Evolutionary conservation across 345 rosid genomes (phyloP), one percentile per base, ranked within the genome.

Genomic region (Salix brachista): DNA sequence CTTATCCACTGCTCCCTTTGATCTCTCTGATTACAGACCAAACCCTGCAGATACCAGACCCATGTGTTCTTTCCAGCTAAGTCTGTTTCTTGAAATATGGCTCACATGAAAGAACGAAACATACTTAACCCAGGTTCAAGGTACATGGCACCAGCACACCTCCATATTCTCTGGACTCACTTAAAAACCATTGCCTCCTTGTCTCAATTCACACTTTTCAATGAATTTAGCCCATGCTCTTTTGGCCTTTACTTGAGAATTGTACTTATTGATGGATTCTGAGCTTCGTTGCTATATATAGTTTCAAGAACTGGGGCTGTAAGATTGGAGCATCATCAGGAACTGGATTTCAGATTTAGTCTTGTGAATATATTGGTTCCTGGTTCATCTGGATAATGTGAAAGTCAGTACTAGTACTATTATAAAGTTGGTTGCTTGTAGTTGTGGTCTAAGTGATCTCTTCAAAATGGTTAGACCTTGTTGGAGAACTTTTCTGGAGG

Each of bases 191-290:
- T 80, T 86, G 80, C 78, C 76, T 79, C 83, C 88, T 89, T 86
- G 92, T 87, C 91, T 83, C 77, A 42, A 75, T 75, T 48, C 74
- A 58, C 71, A 71, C 79, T 77, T 82, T 67, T 79, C 79, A 81
- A 86, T 88, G 85, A 75, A 48, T 76, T 81, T 75, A 67, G 86
- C 94, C 97, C 98, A 94, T 90, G 77, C 89, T 75, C 88, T 77
- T 82, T 87, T 87, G 85, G 83, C 82, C 77, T 76, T 80, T 84
- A 26, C 72, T 76, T 50, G 72, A 30, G 50, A 42, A 21, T 86
- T 71, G 79, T 70, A 65, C 82, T 14, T 65, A 58, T 83, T 80
- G 28, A 72, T 75, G 82, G 75, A 30, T 84, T 75, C 84, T 44
- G 65, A 46, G 70, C 52, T 70, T 72, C 14, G 14, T 25, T 73